phyloP scores from a whole-genome alignment of 495 filamentous ascomycete species.

The Pseudevernia furfuracea region DNA sequence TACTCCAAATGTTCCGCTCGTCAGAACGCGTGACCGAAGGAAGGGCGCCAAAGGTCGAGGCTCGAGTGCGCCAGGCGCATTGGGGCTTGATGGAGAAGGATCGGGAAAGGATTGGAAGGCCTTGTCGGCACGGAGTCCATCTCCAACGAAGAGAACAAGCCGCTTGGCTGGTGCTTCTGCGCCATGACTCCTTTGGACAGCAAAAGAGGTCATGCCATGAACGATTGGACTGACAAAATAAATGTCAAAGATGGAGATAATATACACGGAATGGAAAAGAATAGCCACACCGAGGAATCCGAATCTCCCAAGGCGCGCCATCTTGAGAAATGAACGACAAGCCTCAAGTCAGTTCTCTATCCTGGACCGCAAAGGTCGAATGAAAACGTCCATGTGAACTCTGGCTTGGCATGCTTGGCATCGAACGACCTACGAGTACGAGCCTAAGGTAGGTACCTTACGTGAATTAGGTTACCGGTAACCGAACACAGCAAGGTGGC shows the following conservation, averaged over 20 bases:
- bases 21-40: slow-evolving; percentile 77
- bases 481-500: too few species aligned
- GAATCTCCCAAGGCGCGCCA: slow-evolving; percentile 75
- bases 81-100: slow-evolving; percentile 59
- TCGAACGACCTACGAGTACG: too few species aligned
- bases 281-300: slow-evolving; percentile 88
- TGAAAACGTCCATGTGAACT: slow-evolving; percentile 1
- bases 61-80: slow-evolving; percentile 40
- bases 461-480: too few species aligned
- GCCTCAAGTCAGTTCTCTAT: too few species aligned
- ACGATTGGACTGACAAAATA: slow-evolving; percentile 99
- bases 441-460: too few species aligned
- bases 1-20: slow-evolving; percentile 94
- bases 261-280: slow-evolving; percentile 90
- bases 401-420: too few species aligned
- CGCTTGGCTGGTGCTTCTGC: slow-evolving; percentile 76
- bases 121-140: slow-evolving; percentile 95
- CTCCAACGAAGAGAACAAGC: slow-evolving; percentile 92
- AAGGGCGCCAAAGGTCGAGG: slow-evolving; percentile 84
- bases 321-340: slow-evolving; percentile 28
- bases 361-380: neutral
- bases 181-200: slow-evolving; percentile 52
- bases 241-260: slow-evolving; percentile 96
- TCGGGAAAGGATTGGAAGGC: slow-evolving; percentile 92
- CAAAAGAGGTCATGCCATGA: slow-evolving; percentile 81